Conservation (phyloP, 345 rosid species). For the Anacardium occidentale region DNA sequence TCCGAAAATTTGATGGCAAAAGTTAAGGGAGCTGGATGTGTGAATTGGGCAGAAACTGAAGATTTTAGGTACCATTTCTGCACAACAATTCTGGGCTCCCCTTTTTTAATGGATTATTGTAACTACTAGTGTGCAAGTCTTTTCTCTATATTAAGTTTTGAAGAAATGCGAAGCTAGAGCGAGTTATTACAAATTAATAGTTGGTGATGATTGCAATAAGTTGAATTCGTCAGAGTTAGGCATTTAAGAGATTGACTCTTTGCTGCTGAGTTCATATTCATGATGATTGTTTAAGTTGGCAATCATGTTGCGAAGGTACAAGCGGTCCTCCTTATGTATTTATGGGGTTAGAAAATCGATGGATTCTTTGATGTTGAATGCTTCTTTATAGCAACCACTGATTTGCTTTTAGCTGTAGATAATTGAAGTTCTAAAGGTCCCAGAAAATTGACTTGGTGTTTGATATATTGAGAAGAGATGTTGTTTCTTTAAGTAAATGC, state of each 20-base stretch:
- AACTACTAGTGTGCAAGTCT: not conserved
- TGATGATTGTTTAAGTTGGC: not conserved
- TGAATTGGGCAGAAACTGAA: not conserved
- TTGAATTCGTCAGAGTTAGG: conserved; percentile 7
- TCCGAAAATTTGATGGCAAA: not conserved
- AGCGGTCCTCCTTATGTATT: not conserved
- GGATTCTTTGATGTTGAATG: not conserved
- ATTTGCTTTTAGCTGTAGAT: not conserved
- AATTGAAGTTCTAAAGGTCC: not conserved
- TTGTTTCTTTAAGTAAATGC: not conserved
- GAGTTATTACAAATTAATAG: not conserved
- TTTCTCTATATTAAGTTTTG: not conserved
- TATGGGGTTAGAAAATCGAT: not conserved
- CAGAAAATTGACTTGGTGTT: not conserved
- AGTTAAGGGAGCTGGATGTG: not conserved
- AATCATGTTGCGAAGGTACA: not conserved
- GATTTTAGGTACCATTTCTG: not conserved
- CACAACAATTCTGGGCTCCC: not conserved
- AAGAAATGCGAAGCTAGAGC: not conserved
- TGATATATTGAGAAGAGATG: not conserved
- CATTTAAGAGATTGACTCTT: not conserved
- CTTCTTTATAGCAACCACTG: conserved; percentile 9
- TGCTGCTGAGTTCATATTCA: not conserved
- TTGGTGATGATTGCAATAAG: conserved; percentile 11
- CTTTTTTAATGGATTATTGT: not conserved